Evolutionary conservation across 352 stramenopile species (phyloP), one percentile per base, ranked within the genome.

Genomic region (Lagenidium giganteum): DNA sequence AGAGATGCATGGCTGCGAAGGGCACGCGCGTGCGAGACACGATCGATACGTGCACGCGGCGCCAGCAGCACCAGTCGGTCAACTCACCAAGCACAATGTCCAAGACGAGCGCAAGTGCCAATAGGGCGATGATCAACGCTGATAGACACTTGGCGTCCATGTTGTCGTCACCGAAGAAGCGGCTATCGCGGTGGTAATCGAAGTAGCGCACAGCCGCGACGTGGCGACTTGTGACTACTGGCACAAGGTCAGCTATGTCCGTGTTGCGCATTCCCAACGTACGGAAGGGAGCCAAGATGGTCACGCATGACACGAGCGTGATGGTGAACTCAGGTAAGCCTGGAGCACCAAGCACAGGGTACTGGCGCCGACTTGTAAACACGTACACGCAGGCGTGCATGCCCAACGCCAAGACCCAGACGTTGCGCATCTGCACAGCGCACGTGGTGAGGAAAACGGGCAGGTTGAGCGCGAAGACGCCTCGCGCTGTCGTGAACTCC

Each of bases 341-440:
- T 42, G 32, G 47, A 14, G 51, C 23, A 11, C 42, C 41, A 7
- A 31, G 22, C 4, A 39, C 0, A 2, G 49, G 42, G 0, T 32
- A 30, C 49, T 42, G 51, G 3, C 23, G 17, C 2, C 20, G 26
- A 8, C 24, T 18, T 8, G 49, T 51, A 3, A 34, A 4, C 0
- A 51, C 5, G 8, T 20, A 28, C 8, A 45, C 43, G 17, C 48
- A 5, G 3, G 42, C 3, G 26, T 55, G 53, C 7, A 46, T 30
- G 4, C 44, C 8, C 6, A 5, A 8, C 2, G 41, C 49, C 4
- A 64, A 24, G 9, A 59, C 24, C 54, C 48, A 64, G 7, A 59
- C 49, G n/a, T 47, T 49, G 26, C 48, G 54, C 42, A 63, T 59
- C 34, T 47, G 54, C 11, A 63, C 45, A 3, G 54, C 45, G 33